Evolutionary conservation across 345 rosid genomes (phyloP), one percentile per base, ranked within the genome.

Genomic region (Gynandropsis gynandra): DNA sequence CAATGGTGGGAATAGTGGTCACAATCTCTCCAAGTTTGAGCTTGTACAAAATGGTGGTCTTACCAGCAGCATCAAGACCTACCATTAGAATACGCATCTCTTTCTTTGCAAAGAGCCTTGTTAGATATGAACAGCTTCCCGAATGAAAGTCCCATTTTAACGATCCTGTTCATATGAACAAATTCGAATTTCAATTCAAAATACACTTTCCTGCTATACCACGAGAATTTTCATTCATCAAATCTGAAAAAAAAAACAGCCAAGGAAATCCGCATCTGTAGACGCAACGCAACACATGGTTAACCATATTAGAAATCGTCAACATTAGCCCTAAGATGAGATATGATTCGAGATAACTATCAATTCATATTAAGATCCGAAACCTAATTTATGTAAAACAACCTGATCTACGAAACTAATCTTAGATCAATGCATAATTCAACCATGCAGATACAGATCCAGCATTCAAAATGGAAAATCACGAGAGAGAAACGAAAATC

Each of bases 11-110:
- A 48, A 81, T 81, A 4, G 85, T 81, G 7, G 88, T 78, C 21
- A 81, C 88, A 17, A 81, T 81, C 76, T 81, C 85, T 3, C 88
- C 88, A 6, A 81, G 76, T 64, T 81, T 78, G 58, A 81, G 82
- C 75, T 78, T 81, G 65, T 81, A 81, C 54, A 81, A 34, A 10
- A 81, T 81, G 52, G 88, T 81, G n/a, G 88, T 81, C 78, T 81
- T 81, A 67, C 72, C 72, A 49, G 72, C 72, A 32, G 72, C 72
- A 50, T 67, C 72, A 8, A 67, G 72, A 67, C 72, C 72, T 5
- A 67, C 72, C 72, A 67, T 67, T 0, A 67, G 63, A 4, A 67
- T 67, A 24, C 72, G 72, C 72, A 67, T 67, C 63, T 67, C 72
- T 46, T 46, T 68, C 68, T 68, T 78, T 16, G 83, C 80, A 59